Evolutionary conservation across 352 stramenopile genomes (phyloP), one percentile per base, ranked within the genome.

Genomic region (Phytopythium aichiense): DNA sequence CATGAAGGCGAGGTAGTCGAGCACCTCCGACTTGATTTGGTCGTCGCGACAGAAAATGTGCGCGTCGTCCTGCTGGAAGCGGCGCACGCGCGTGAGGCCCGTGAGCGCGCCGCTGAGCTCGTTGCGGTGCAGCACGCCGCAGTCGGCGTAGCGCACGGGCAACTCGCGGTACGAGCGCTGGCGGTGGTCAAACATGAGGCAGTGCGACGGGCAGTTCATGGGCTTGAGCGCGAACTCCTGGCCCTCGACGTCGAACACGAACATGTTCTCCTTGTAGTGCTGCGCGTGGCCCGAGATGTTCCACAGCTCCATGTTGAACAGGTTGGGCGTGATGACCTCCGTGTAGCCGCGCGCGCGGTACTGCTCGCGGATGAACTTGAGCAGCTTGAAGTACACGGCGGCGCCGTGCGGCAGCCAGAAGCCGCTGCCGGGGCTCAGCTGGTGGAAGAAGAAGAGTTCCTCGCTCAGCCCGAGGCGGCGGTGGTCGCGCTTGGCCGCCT

Each of bases 191-290:
- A 99, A 99, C 87, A 99, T 97, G 25, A 99, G 72, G 73, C 96
- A 99, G 61, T 99, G 96, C n/a, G 93, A 97, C 31, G 97, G 97
- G 76, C 97, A 99, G 79, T 99, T 99, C 97, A 99, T 99, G 43
- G 97, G 97, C 80, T 99, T 99, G 66, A 98, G 92, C n/a, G 91
- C 88, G 71, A 89, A 97, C 69, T 96, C 85, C 61, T 97, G 82
- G 56, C 93, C 92, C 67, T 99, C 97, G 6, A 98, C 95, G 54
- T 99, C 90, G 63, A 99, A 99, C 46, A 96, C 88, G 72, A 99
- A 99, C 97, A 99, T 99, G 75, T 97, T 91, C 55, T 99, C 96
- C 75, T 98, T 98, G 88, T 99, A 99, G 81, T 99, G 96, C 76
- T 98, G 78, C 20, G 91, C 92, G 71, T 99, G 97, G 42, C 97